A percentile compares a stretch with the other conserved stretches of the same genome.
Evolutionary conservation across 176 grass and related monocot species (phyloP).

Genomic region (Chloris gayana): DNA sequence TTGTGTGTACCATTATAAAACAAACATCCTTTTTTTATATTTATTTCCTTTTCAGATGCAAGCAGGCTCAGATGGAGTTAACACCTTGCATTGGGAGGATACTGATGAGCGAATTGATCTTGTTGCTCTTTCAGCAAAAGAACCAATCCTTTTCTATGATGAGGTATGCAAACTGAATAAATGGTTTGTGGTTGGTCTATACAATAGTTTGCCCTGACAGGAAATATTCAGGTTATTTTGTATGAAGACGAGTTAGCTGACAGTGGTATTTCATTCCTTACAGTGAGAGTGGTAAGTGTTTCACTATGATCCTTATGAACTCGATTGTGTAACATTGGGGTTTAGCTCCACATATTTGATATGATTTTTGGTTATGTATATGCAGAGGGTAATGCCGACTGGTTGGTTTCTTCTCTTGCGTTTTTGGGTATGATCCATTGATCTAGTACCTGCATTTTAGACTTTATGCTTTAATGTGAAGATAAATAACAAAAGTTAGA

Average conservation of each 20-base stretch:
- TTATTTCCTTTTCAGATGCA: constrained; percentile 42
- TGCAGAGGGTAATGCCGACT: constrained; percentile 94
- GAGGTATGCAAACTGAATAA: constrained; percentile 56
- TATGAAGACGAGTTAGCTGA: constrained; percentile 98
- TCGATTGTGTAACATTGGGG: not conserved
- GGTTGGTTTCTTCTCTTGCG: constrained; percentile 94
- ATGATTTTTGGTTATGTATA: constrained; percentile 23
- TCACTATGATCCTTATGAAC: not conserved
- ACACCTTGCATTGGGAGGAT: constrained; percentile 67
- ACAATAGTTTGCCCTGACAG: constrained; percentile 23
- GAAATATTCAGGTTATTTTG: constrained; percentile 70
- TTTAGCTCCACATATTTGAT: constrained; percentile 33
- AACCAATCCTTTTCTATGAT: constrained; percentile 89
- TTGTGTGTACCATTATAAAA: not conserved
- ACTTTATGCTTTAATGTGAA: constrained; percentile 2
- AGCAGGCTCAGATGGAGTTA: constrained; percentile 54
- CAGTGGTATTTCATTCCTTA: constrained; percentile 90
- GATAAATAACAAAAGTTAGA: not conserved
- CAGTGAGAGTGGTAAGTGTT: constrained; percentile 80
- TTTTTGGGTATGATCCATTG: constrained; percentile 70
- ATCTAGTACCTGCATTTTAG: constrained; percentile 21
- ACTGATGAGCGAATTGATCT: constrained; percentile 78
- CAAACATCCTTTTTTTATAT: not conserved
- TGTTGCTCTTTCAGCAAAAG: constrained; percentile 76
- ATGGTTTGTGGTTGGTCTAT: constrained; percentile 31